Evolutionary conservation across 108 stramenopile species (phyloP).

Genomic region (Pseudonitzschia multiseries): DNA sequence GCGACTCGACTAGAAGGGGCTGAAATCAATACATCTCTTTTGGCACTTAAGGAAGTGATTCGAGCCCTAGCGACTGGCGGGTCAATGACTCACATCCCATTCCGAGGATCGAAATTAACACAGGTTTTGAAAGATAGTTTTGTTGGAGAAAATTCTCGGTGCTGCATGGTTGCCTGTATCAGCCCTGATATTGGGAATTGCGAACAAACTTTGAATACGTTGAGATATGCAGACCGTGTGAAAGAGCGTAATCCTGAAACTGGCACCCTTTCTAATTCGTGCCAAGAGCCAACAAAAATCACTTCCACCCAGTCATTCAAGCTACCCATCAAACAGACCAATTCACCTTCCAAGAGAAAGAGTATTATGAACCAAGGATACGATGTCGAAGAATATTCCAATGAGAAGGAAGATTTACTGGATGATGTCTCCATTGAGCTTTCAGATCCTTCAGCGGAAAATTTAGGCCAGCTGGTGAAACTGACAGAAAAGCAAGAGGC

Average conservation of each 20-base stretch:
- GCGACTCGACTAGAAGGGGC: conserved; percentile 96
- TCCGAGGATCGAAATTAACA: conserved; percentile 96
- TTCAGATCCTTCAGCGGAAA: background rate
- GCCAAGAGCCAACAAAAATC: conserved; percentile 23
- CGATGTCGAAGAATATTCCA: background rate
- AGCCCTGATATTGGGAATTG: conserved; percentile 92
- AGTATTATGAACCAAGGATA: background rate
- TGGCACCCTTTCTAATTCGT: conserved; percentile 48
- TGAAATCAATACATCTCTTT: conserved; percentile 96
- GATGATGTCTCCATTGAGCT: background rate
- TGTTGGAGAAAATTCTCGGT: conserved; percentile 87
- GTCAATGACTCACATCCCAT: conserved; percentile 93
- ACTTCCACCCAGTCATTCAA: background rate
- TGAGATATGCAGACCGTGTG: conserved; percentile 95
- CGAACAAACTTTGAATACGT: conserved; percentile 97
- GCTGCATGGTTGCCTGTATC: conserved; percentile 97
- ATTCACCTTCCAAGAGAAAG: background rate
- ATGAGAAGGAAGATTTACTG: background rate
- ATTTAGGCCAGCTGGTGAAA: background rate
- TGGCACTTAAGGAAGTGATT: conserved; percentile 99
- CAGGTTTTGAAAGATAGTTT: conserved; percentile 96
- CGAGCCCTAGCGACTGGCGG: conserved; percentile 91
- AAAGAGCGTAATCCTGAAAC: conserved; percentile 87
- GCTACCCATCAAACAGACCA: background rate
- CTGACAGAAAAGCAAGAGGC: conserved; percentile 24